Percentiles rank a stretch among this genome's conserved stretches.
Conservation (phyloP, 2,329 filamentous ascomycete species). For the Pestalotiopsis fici region DNA sequence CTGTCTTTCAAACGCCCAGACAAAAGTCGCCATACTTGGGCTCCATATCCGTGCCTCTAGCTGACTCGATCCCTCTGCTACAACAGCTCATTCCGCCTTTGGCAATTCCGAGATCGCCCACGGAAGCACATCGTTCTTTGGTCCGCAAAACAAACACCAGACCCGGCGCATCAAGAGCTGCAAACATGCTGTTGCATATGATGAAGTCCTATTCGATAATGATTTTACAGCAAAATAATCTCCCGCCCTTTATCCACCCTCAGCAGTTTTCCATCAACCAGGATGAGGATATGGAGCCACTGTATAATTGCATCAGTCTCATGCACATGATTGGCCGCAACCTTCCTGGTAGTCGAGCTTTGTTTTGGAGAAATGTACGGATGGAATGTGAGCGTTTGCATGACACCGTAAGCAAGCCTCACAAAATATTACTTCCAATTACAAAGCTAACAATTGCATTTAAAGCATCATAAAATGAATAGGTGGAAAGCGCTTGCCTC, state of each 20-base stretch:
- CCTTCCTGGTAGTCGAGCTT: conserved; percentile 33
- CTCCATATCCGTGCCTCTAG: not conserved
- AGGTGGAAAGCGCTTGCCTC: conserved; percentile 40
- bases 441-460: not conserved
- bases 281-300: conserved; percentile 31
- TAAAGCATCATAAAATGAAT: conserved; percentile 19
- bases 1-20: no score
- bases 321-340: conserved; percentile 37
- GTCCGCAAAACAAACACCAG: conserved; percentile 23
- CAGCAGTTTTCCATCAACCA: conserved; percentile 20
- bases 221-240: conserved; percentile 35
- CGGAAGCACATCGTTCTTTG: conserved; percentile 23
- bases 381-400: conserved; percentile 40
- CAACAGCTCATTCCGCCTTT: conserved; percentile 5
- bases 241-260: conserved; percentile 45
- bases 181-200: conserved; percentile 38
- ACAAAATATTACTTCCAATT: not conserved
- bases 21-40: not conserved
- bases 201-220: conserved; percentile 42
- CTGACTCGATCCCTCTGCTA: conserved; percentile 11
- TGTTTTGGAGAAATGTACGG: conserved; percentile 46
- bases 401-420: conserved; percentile 29
- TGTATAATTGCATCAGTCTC: conserved; percentile 41
- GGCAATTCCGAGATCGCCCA: conserved; percentile 26
- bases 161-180: conserved; percentile 29